These are phyloP conservation scores for Hericium erinaceus DNA, from an alignment of 768 basidiomycete genomes.

Conservation along the genomic window DNA sequence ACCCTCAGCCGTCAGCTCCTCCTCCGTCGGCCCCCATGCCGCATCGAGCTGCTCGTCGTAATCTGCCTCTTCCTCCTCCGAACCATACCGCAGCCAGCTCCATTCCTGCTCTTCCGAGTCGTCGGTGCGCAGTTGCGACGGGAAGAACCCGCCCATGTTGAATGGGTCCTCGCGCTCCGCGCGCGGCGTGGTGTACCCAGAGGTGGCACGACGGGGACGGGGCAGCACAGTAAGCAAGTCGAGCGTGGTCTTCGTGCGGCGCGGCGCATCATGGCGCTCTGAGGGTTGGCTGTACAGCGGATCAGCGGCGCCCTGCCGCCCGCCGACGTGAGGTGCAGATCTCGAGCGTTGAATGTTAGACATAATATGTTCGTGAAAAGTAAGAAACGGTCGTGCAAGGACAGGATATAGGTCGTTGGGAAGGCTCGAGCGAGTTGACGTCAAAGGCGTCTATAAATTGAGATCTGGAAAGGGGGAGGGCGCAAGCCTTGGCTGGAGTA, in stretches of 20 bases:
- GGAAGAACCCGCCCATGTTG: constrained; percentile 41
- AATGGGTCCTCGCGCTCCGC: constrained; percentile 35
- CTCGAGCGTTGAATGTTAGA: constrained; percentile 17
- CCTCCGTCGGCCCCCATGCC: constrained; percentile 9
- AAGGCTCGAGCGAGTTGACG: not conserved
- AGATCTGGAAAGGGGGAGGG: not conserved
- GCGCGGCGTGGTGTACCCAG: constrained; percentile 10
- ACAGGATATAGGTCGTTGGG: not conserved
- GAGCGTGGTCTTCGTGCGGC: constrained; percentile 13
- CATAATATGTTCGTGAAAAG: constrained; percentile 8
- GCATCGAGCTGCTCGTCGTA: constrained; percentile 5
- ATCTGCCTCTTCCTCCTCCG: constrained; percentile 18
- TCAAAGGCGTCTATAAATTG: not conserved
- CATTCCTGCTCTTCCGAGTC: constrained; percentile 24
- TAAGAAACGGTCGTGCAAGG: constrained; percentile 2
- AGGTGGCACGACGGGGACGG: constrained; percentile 4
- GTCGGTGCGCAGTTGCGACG: constrained; percentile 19
- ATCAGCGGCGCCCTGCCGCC: not conserved
- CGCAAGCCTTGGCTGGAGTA: not conserved
- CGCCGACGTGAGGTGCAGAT: constrained; percentile 21
- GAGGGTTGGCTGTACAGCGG: not conserved
- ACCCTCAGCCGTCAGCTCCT: constrained; percentile 17
- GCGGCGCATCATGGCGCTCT: not conserved
- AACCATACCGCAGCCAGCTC: constrained; percentile 32
- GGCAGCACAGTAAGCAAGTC: constrained; percentile 8